Evolutionary conservation across 768 basidiomycete genomes (phyloP), one percentile per base, ranked within the genome.

Genomic region (Tylopilus sp.): DNA sequence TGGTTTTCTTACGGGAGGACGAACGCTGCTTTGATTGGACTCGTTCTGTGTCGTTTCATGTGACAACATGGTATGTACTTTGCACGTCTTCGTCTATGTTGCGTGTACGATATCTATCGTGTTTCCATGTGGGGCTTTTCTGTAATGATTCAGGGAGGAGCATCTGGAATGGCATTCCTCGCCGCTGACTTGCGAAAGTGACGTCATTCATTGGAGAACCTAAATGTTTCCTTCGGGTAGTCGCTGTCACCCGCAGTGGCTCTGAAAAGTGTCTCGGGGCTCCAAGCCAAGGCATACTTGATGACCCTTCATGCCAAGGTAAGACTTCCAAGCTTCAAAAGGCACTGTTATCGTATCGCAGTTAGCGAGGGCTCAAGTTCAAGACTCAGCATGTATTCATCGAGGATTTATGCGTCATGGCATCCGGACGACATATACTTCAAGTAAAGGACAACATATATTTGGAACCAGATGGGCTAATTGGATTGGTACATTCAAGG

Each of bases 401-500:
- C 35, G 38, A 18, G 5, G 7, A 30, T 7, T 23, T 9, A 2
- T n/a, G n/a, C n/a, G n/a, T 6, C 6, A 13, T 2, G 2, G 23
- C 12, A 11, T n/a, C n/a, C n/a, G n/a, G n/a, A n/a, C n/a, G n/a
- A n/a, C n/a, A n/a, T n/a, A n/a, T n/a, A n/a, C n/a, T n/a, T n/a
- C n/a, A n/a, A n/a, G n/a, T n/a, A n/a, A n/a, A n/a, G n/a, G n/a
- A 31, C 2, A 4, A 56, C 52, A 4, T 15, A 56, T 52, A 56
- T 46, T 30, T 45, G 20, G 11, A 46, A 4, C 40, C 47, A 15
- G 52, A 13, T 10, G 52, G 55, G 23, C 46, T 49, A 28, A 42
- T 21, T 4, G 26, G 11, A 23, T 23, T 56, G 35, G 45, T 39
- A n/a, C 55, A 53, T 17, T 53, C 52, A 20, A 56, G 10, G 18